Percentiles rank a stretch among this genome's conserved stretches.
Conservation (phyloP, 371 early-diverging fungal species). For the Sporodiniella umbellata region DNA sequence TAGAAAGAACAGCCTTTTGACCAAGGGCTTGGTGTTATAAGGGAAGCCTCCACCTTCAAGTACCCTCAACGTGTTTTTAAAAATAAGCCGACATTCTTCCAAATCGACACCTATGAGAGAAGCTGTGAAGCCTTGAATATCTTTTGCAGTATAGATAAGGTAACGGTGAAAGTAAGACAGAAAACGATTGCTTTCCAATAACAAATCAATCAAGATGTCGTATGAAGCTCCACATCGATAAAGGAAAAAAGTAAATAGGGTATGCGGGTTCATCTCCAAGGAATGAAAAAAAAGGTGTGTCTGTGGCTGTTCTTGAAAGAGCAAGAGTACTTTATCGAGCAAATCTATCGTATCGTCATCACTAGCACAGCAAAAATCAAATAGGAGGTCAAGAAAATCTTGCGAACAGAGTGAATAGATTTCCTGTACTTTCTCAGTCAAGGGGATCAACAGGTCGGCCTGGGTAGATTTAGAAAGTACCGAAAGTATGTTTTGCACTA, state of each 20-base stretch:
- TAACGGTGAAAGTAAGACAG: constrained; percentile 15
- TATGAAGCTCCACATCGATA: constrained; percentile 14
- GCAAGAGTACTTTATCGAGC: neutral
- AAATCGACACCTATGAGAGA: neutral
- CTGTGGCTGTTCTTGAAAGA: constrained; percentile 4
- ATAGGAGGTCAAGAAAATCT: neutral
- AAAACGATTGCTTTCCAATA: constrained; percentile 17
- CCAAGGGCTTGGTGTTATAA: constrained; percentile 16
- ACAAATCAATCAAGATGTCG: constrained; percentile 18
- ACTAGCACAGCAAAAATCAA: constrained; percentile 17
- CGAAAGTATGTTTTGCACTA: neutral
- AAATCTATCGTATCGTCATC: constrained; percentile 13
- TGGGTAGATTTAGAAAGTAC: neutral
- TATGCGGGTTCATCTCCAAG: constrained; percentile 13
- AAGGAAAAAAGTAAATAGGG: constrained; percentile 14
- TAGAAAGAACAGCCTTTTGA: no score
- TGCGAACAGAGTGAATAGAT: neutral
- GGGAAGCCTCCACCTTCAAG: constrained; percentile 16
- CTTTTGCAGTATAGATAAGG: constrained; percentile 1
- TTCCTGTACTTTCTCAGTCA: neutral
- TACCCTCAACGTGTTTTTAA: constrained; percentile 7
- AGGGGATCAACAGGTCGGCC: neutral
- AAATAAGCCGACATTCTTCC: constrained; percentile 1
- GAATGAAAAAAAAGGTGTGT: neutral
- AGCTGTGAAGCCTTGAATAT: neutral